phyloP scores from a whole-genome alignment of 1,284 basidiomycete species.

The Microbotryum lychnidis-dioicae region DNA sequence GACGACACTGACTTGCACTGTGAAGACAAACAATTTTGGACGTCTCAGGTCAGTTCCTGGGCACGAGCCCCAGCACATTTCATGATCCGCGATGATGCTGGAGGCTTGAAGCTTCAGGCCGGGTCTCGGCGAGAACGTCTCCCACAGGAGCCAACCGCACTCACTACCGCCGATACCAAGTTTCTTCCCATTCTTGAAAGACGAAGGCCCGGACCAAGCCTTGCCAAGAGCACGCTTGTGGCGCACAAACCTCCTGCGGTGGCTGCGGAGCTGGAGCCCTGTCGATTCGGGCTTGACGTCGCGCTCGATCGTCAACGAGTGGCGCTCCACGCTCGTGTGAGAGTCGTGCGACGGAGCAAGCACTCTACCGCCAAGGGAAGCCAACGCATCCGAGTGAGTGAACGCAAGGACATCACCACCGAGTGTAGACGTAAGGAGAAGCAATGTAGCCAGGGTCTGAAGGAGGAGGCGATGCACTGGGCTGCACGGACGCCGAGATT shows the following conservation, averaged over 20 bases:
- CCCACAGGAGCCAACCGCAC: background rate
- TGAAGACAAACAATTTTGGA: background rate
- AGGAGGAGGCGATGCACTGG: conserved; percentile 5
- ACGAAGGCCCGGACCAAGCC: conserved; percentile 9
- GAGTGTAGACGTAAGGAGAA: background rate
- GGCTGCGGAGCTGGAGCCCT: background rate
- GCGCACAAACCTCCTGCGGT: background rate
- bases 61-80: no score
- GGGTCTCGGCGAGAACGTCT: background rate
- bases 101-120: background rate
- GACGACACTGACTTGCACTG: conserved; percentile 55
- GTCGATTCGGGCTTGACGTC: background rate
- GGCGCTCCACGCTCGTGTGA: background rate
- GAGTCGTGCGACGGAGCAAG: background rate
- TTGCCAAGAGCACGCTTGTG: conserved; percentile 10
- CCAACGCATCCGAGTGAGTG: background rate
- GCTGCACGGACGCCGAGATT: background rate
- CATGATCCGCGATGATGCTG: background rate
- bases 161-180: conserved; percentile 67
- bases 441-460: background rate
- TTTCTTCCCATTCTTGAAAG: conserved; percentile 41
- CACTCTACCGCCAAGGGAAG: background rate
- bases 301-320: background rate
- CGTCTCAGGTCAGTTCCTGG: background rate
- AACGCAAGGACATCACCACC: background rate